These are phyloP conservation scores for Curvularia spicifera DNA, from an alignment of 2,329 filamentous ascomycete genomes.

Conservation along the genomic window DNA sequence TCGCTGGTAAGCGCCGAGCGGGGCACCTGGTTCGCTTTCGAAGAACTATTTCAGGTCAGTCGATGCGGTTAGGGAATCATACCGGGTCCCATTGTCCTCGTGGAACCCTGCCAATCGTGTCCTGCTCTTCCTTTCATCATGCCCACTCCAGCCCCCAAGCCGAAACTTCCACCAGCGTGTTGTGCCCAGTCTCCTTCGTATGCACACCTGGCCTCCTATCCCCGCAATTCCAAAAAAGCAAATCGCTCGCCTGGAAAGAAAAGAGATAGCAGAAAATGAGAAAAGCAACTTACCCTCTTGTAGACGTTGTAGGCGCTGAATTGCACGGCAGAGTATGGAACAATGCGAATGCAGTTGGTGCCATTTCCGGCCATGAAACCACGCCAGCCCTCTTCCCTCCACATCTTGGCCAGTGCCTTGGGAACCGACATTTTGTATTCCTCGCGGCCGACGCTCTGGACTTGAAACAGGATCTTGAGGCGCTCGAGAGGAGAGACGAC, in stretches of 20 bases:
- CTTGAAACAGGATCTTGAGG: constrained; percentile 96
- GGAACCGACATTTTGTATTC: constrained; percentile 93
- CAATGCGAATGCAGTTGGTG: constrained; percentile 97
- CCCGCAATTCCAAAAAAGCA: constrained; percentile 8
- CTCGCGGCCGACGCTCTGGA: constrained; percentile 87
- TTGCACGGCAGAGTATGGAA: constrained; percentile 97
- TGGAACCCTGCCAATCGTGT: neutral
- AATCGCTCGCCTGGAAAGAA: constrained; percentile 1
- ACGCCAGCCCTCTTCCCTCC: constrained; percentile 93
- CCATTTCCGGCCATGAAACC: constrained; percentile 98
- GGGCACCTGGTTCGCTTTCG: constrained; percentile 74
- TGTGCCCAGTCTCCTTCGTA: neutral
- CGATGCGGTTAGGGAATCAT: neutral
- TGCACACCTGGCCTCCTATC: neutral
- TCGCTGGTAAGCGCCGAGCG: constrained; percentile 74
- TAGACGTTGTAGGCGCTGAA: constrained; percentile 99
- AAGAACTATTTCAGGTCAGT: constrained; percentile 65
- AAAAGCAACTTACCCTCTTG: constrained; percentile 71
- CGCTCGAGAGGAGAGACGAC: constrained; percentile 96
- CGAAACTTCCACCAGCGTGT: neutral
- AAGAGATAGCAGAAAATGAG: neutral
- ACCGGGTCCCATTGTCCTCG: neutral
- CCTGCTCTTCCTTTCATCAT: neutral
- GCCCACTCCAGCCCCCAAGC: neutral
- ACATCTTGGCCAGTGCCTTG: constrained; percentile 92